Conservation (phyloP, 1,284 basidiomycete species). For the Trametes pubescens region DNA sequence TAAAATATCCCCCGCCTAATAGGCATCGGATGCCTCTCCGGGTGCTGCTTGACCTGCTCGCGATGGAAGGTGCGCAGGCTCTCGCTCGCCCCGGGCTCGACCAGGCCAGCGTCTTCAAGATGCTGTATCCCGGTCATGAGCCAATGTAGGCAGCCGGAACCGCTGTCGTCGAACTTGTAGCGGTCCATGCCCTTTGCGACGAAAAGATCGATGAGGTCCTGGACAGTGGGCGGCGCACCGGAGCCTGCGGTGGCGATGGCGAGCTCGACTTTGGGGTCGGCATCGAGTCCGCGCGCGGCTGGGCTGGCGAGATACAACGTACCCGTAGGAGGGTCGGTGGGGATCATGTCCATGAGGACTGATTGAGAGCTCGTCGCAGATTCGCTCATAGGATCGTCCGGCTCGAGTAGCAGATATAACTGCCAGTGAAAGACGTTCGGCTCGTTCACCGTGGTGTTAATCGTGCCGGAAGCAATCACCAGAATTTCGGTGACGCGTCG, state of each 20-base stretch:
- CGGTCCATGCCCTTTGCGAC: constrained; percentile 12
- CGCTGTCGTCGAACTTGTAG: constrained; percentile 16
- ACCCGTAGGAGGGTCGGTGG: constrained; percentile 14
- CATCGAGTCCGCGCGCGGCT: not conserved
- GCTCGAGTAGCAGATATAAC: constrained; percentile 5
- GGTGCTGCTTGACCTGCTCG: constrained; percentile 7
- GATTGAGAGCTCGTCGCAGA: too few relatives aligned
- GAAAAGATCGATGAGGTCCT: constrained; percentile 14
- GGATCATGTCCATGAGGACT: constrained; percentile 16
- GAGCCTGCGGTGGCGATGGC: not conserved
- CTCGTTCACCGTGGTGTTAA: not conserved
- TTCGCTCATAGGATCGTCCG: not conserved
- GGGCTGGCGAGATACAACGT: constrained; percentile 4
- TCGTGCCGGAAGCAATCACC: constrained; percentile 8
- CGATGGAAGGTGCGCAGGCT: constrained; percentile 7
- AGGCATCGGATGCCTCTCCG: constrained; percentile 19
- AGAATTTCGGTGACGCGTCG: not conserved
- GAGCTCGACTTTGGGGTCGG: constrained; percentile 10
- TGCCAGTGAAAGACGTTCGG: constrained; percentile 18
- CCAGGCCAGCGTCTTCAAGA: constrained; percentile 8
- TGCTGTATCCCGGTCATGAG: constrained; percentile 4
- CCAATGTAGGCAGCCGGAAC: constrained; percentile 15
- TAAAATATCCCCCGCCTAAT: constrained; percentile 10
- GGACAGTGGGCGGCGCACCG: constrained; percentile 1
- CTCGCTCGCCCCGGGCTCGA: constrained; percentile 6